Base-by-base conservation (phyloP, 2,329 filamentous ascomycete genomes). In the Cephalotrichum gorgonifer region DNA sequence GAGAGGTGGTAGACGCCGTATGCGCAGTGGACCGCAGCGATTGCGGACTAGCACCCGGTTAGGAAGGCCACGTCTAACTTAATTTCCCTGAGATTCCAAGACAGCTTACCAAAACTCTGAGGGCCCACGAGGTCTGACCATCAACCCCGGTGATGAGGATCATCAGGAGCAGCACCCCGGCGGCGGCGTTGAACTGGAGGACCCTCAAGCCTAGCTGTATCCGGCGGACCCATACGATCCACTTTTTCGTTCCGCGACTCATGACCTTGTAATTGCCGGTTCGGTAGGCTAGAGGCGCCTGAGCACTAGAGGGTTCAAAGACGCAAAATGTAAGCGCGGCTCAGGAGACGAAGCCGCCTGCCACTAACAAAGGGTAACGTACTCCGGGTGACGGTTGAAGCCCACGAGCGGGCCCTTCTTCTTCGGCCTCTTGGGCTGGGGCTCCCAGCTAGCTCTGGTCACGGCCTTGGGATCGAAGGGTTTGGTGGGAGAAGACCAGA, bases 331-430 rank as follows among this genome's bases (percentile, higher is more conserved):
- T 49, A 20, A 27, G n/a, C 33, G 22, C 8, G n/a, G 20, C 25
- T 9, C 23, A 23, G 20, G 31, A n/a, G 46, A n/a, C n/a, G 22
- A 47, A 9, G 43, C 26, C 33, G 25, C 7, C 2, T 39, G 23
- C 11, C 26, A 28, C 4, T 2, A 8, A 22, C 12, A 23, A n/a
- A 39, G 7, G 26, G 23, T 23, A 17, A 69, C 81, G 60, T 75
- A 88, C 84, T 96, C 89, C 2, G 90, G 89, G 64, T 95, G 90
- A 51, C 79, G 76, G 64, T 94, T 93, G 72, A 95, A 85, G 52
- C 85, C 78, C 54, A 96, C 69, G 54, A 94, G 69, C 12, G 88
- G 89, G 0, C 88, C 89, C 48, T 86, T 74, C 42, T 74, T 76
- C 72, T 85, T 84, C 39, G 78, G 74, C 59, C 75, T 82, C 25